Evolutionary conservation across 176 grass and related monocot species (phyloP).

Genomic region (Tillandsia leiboldiana): DNA sequence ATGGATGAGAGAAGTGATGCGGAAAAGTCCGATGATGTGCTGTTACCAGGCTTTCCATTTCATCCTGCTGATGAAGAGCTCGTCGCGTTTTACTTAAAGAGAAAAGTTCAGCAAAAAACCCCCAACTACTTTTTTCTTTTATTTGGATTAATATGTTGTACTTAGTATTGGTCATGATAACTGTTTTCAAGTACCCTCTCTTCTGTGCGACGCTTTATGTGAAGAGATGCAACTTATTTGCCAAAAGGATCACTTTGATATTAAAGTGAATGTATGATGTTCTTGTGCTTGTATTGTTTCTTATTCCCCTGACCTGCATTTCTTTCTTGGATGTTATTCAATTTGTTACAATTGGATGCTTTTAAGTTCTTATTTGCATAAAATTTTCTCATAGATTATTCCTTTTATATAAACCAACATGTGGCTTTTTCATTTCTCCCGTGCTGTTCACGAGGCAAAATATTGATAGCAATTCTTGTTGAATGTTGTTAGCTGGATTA

Average conservation of each 20-base stretch:
- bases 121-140: neutral
- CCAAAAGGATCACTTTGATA: neutral
- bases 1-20: slow-evolving; percentile 77
- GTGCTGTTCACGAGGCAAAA: too few species aligned
- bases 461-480: too few species aligned
- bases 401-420: too few species aligned
- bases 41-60: slow-evolving; percentile 94
- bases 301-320: neutral
- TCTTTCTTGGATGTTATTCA: neutral
- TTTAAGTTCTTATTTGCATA: too few species aligned
- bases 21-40: slow-evolving; percentile 82
- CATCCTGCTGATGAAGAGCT: slow-evolving; percentile 98
- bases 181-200: neutral
- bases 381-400: too few species aligned
- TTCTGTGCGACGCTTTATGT: neutral
- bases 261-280: neutral
- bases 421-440: too few species aligned
- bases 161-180: neutral
- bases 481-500: too few species aligned
- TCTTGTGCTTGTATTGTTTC: neutral
- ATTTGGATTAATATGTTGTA: neutral
- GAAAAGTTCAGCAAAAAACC: slow-evolving; percentile 81
- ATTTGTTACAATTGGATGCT: too few species aligned
- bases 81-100: slow-evolving; percentile 87
- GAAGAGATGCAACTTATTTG: neutral